A percentile compares a stretch with the other conserved stretches of the same genome.
Evolutionary conservation across 2,329 filamentous ascomycete species (phyloP).

Genomic region (Fusarium oligoseptatum): DNA sequence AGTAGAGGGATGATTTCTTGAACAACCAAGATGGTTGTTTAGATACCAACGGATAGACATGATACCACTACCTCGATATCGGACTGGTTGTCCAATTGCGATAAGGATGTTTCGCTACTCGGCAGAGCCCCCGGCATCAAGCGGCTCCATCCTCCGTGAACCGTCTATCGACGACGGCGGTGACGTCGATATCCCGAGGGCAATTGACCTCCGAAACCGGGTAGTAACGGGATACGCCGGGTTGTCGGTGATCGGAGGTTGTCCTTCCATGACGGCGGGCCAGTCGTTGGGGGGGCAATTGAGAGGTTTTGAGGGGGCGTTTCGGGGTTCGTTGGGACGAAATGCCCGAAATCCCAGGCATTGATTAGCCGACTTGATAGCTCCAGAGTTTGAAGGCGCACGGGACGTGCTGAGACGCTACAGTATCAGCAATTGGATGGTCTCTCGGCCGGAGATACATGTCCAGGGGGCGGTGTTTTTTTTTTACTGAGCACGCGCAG

Average conservation of each 20-base stretch:
- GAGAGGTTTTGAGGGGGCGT: constrained; percentile 26
- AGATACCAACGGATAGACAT: background rate
- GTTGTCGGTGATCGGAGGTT: constrained; percentile 21
- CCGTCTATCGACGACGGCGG: constrained; percentile 17
- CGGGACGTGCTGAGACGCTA: background rate
- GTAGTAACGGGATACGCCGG: constrained; percentile 44
- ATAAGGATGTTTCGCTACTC: constrained; percentile 6
- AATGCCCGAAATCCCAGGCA: constrained; percentile 34
- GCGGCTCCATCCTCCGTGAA: constrained; percentile 18
- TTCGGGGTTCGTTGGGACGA: constrained; percentile 38
- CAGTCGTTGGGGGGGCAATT: constrained; percentile 27
- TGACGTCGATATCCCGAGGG: constrained; percentile 38
- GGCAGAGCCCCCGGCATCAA: constrained; percentile 17
- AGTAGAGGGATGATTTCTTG: constrained; percentile 21
- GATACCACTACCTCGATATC: background rate
- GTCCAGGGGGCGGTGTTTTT: constrained; percentile 34
- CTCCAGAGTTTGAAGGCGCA: constrained; percentile 13
- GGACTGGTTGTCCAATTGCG: background rate
- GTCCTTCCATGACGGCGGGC: constrained; percentile 5
- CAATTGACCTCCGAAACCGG: constrained; percentile 36
- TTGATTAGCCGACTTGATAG: constrained; percentile 24
- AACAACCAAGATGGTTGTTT: background rate
- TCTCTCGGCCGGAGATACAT: constrained; percentile 42
- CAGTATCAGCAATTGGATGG: background rate
- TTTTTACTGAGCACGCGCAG: constrained; percentile 9